Base-by-base conservation (phyloP, 768 basidiomycete genomes). In the Lactarius hatsudake region DNA sequence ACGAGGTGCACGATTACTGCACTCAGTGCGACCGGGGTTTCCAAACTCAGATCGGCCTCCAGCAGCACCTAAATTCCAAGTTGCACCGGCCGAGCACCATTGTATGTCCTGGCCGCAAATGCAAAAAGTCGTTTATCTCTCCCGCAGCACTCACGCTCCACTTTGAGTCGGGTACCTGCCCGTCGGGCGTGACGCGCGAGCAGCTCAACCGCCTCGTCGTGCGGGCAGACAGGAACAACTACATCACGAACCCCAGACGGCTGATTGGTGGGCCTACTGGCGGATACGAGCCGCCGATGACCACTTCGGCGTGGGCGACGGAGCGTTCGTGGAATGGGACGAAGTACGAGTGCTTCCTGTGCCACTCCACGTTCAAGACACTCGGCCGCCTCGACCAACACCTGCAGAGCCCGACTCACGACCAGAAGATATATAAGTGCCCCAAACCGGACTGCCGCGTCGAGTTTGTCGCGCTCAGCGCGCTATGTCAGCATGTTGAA, bases 101-200 rank as follows among this genome's bases (percentile, higher is more conserved):
- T 75, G 68, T 76, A 62, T 34, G 82, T 72, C 76, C 78, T 0
- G 78, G 80, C 63, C 66, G 23, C 5, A 78, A 80, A 40, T 91
- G 90, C 72, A 74, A 65, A 0, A 68, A 68, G 23, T 69, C 62
- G 1, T 90, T n/a, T 48, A 73, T 85, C 60, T 84, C 82, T 26
- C 76, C 71, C 51, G 81, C 87, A 12, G 84, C 86, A 9, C 78
- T 90, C 55, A 71, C 84, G 40, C 80, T 83, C 30, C 89, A 91
- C 74, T 79, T 89, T 72, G 90, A 91, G 72, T 77, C 80, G 10
- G 88, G 88, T 1, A 67, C 72, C 3, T 90, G 90, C 73, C 60
- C 68, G 32, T 87, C 87, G 0, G 82, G 85, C 17, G 74, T 83
- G 48, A 73, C 74, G 40, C 81, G 81, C 63, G 72, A 73, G 43